These are phyloP conservation scores for Tritrichomonas foetus DNA, from an alignment of 208 protist species.

Conservation along the genomic window DNA sequence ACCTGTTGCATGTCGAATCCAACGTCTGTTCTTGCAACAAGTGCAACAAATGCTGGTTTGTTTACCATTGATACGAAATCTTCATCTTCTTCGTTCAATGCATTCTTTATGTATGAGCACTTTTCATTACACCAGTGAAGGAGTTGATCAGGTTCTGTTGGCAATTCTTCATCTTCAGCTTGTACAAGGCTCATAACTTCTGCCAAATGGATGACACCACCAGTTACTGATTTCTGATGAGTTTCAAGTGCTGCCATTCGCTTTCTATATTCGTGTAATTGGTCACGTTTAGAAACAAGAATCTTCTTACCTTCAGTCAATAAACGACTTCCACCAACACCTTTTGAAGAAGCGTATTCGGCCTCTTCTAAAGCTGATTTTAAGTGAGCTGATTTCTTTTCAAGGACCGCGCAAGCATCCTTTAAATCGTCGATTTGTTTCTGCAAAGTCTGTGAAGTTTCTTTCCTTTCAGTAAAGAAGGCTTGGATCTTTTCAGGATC, in stretches of 20 bases:
- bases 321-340: background rate
- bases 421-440: conserved; percentile 1
- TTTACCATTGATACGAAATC: background rate
- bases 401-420: background rate
- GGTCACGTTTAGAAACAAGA: background rate
- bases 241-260: background rate
- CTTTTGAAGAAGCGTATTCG: background rate
- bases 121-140: too few relatives aligned
- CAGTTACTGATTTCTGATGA: background rate
- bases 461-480: background rate
- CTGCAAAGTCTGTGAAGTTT: background rate
- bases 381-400: background rate
- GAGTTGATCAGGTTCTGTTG: too few relatives aligned
- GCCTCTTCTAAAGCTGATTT: background rate
- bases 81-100: background rate
- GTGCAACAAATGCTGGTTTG: background rate
- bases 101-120: too few relatives aligned
- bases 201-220: background rate
- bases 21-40: background rate
- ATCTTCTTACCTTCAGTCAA: background rate
- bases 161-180: too few relatives aligned
- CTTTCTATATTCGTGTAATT: background rate
- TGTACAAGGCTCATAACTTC: background rate
- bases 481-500: background rate
- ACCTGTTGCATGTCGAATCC: background rate